Base-by-base conservation (phyloP, 768 basidiomycete species). In the Lactarius sp. region DNA sequence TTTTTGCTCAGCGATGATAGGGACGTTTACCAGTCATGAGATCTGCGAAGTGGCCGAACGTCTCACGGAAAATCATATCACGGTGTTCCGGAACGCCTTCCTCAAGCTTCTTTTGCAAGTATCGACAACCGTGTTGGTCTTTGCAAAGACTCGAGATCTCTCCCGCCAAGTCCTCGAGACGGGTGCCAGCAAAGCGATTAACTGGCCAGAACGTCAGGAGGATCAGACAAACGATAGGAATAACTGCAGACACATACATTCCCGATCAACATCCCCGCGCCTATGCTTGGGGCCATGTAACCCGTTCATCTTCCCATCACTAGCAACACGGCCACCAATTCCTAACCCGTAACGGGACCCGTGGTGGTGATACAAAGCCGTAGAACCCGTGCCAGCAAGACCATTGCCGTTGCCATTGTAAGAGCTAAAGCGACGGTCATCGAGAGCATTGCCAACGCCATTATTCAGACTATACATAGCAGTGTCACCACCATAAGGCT, bases 21-120 rank as follows among this genome's bases (percentile, higher is more conserved):
- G 53, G 53, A 16, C 47, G 72, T 81, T 36, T 64, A 91, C 91
- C 92, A 37, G 94, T 98, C 97, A 99, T 99, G 65, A 99, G 82
- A 69, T 98, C 97, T 53, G 96, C 91, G 71, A 98, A 98, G 71
- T 98, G 95, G 52, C 89, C 87, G 71, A 96, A 98, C 1, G 96
- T 98, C 79, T 99, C 97, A 64, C 90, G 85, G 83, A 98, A 99
- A 73, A 99, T 99, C 91, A 98, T 95, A 71, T 99, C 97, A 58
- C 97, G 85, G 75, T 99, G 95, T 73, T 96, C 95, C 5, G 96
- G 83, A 63, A 89, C 85, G 60, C 92, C 92, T 72, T 99, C 97
- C 74, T 99, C 97, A 31, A 99, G 82, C 77, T 98, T 98, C 85
- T 98, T 98, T 77, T 99, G 97, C 61, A 99, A 78, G 73, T 98